Base-by-base conservation (phyloP, 179 eudicot genomes). In the Gypsophila paniculata region DNA sequence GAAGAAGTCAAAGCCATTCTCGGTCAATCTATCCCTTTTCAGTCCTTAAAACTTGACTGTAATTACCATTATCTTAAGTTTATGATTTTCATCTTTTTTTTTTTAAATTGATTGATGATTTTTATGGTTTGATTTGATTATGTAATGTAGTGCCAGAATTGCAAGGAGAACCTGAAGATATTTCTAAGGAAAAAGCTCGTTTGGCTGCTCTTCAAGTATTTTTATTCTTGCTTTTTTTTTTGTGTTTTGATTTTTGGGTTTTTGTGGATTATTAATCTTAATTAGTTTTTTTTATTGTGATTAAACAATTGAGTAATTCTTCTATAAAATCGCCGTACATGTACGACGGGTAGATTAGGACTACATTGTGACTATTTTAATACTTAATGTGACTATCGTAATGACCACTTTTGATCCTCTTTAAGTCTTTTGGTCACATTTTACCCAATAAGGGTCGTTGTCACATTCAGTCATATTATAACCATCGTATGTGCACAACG, bases 131-230 rank as follows among this genome's bases (percentile, higher is more conserved):
- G 21, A 6, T 6, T 18, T 62, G 10, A 11, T 13, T 25, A 15
- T 48, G n/a, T 42, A 26, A 69, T 75, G 62, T 79, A 93, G 97
- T 93, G 73, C 97, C 98, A 42, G 98, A 93, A 71, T 74, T 93
- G 70, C 97, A 93, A 85, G 98, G 98, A 2, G 98, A 93, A 65
- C 98, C 98, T 17, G 98, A 91, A 73, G 98, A 91, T 17, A 93
- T 93, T 54, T 88, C 98, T 61, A 91, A 85, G 82, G 97, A 91
- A 66, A 93, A 93, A 74, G 98, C 97, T 79, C 86, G 97, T 34
- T 79, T 93, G 73, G 98, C 98, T 74, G 93, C 98, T 3, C 78
- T 80, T 55, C 83, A 91, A 89, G 98, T 89, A 73, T 29, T 1
- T 3, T 8, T 2, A 2, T 21, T 5, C 34, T 57, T n/a, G n/a